Evolutionary conservation across 2,329 filamentous ascomycete genomes (phyloP).

Genomic region (Neoascochyta sp.): DNA sequence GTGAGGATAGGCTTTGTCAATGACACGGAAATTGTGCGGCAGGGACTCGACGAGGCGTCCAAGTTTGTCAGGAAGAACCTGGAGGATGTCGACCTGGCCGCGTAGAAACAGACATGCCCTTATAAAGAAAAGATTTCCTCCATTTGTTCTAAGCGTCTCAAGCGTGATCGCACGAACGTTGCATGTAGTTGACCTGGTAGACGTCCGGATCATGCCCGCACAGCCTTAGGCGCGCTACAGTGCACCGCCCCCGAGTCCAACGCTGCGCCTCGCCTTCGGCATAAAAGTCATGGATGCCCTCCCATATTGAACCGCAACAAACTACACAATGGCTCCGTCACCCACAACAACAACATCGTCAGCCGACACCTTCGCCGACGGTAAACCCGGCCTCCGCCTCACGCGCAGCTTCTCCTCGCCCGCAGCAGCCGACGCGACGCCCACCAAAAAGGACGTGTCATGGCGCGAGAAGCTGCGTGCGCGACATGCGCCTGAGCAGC

Average conservation of each 20-base stretch:
- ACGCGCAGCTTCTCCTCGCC: constrained; percentile 4
- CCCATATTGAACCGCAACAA: too few relatives aligned
- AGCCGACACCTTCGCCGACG: constrained; percentile 1
- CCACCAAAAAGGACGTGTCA: constrained; percentile 1
- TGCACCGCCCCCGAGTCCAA: too few relatives aligned
- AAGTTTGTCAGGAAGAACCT: constrained; percentile 56
- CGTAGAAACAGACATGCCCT: too few relatives aligned
- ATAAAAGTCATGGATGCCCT: too few relatives aligned
- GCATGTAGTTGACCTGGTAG: too few relatives aligned
- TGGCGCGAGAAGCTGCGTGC: constrained; percentile 11
- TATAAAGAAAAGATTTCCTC: too few relatives aligned
- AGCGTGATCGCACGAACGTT: too few relatives aligned
- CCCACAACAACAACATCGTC: constrained; percentile 3
- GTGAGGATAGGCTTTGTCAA: constrained; percentile 75
- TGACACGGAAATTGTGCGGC: constrained; percentile 64
- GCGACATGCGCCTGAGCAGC: constrained; percentile 1
- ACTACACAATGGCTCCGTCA: too few relatives aligned
- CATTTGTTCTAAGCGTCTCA: too few relatives aligned
- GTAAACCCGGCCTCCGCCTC: constrained; percentile 1
- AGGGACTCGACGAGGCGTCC: constrained; percentile 57
- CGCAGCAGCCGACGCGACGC: neutral
- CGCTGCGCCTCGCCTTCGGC: too few relatives aligned
- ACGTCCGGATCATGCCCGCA: too few relatives aligned
- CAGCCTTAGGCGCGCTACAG: too few relatives aligned
- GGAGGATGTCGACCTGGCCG: constrained; percentile 48